Evolutionary conservation across 164 flowering plant species (phyloP).

Genomic region (Buxus sempervirens): DNA sequence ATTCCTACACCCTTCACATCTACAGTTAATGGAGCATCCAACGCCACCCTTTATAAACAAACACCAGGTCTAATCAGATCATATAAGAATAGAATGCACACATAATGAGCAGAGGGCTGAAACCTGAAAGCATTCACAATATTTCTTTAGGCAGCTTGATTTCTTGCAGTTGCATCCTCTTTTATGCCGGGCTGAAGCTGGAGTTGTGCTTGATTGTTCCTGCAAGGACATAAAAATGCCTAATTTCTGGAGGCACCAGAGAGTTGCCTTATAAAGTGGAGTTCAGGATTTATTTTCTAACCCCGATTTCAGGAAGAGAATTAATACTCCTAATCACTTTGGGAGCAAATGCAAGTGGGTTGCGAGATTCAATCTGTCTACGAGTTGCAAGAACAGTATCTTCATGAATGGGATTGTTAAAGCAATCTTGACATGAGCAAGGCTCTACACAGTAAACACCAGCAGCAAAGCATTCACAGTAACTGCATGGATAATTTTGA

Average conservation of each 20-base stretch:
- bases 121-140: slow-evolving; percentile 99
- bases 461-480: slow-evolving; percentile 96
- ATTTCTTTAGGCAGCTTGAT: slow-evolving; percentile 91
- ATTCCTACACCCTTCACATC: slow-evolving; percentile 96
- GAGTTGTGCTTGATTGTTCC: slow-evolving; percentile 81
- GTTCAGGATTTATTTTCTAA: slow-evolving; percentile 15
- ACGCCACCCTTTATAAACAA: slow-evolving; percentile 74
- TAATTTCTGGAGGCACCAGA: not conserved
- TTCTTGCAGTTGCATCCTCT: slow-evolving; percentile 99
- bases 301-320: slow-evolving; percentile 51
- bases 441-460: slow-evolving; percentile 92
- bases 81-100: slow-evolving; percentile 8
- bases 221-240: slow-evolving; percentile 21
- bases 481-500: slow-evolving; percentile 40
- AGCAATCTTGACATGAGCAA: slow-evolving; percentile 80
- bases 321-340: slow-evolving; percentile 72
- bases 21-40: slow-evolving; percentile 90
- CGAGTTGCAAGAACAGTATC: slow-evolving; percentile 84
- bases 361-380: slow-evolving; percentile 82
- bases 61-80: slow-evolving; percentile 13
- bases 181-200: slow-evolving; percentile 95
- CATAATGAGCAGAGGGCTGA: slow-evolving; percentile 11
- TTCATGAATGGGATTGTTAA: slow-evolving; percentile 79
- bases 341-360: slow-evolving; percentile 91
- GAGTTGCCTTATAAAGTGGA: not conserved